phyloP scores from a whole-genome alignment of 139 green algal species.

The Tetradesmus lagerheimii region DNA sequence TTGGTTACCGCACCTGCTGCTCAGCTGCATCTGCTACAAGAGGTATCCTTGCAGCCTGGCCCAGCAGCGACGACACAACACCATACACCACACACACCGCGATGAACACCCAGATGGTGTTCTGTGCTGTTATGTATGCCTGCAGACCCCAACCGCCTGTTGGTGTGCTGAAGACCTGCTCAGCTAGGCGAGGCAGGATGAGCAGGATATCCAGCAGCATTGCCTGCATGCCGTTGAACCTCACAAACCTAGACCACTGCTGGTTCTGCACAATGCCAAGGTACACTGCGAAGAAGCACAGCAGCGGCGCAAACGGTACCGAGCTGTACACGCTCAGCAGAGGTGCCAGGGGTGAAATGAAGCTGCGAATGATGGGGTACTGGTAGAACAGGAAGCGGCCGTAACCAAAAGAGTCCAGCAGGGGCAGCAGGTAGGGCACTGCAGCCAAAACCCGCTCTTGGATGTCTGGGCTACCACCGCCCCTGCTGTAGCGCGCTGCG shows the following conservation, averaged over 20 bases:
- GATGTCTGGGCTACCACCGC: conserved; percentile 27
- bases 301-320: conserved; percentile 64
- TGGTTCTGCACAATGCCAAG: conserved; percentile 67
- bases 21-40: conserved; percentile 68
- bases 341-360: conserved; percentile 53
- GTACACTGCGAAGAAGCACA: conserved; percentile 73
- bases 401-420: conserved; percentile 65
- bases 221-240: conserved; percentile 68
- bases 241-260: conserved; percentile 60
- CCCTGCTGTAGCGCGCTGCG: background rate
- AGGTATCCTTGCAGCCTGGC: conserved; percentile 56
- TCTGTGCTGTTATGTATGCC: conserved; percentile 64
- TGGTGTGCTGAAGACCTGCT: conserved; percentile 59
- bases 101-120: conserved; percentile 69
- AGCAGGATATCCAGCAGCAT: conserved; percentile 74
- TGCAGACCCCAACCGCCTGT: conserved; percentile 58
- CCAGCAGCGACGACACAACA: conserved; percentile 50
- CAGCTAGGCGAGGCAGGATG: conserved; percentile 64
- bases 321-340: conserved; percentile 59
- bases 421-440: conserved; percentile 66
- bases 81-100: conserved; percentile 59
- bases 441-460: conserved; percentile 58
- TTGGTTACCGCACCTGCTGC: conserved; percentile 51
- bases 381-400: conserved; percentile 68
- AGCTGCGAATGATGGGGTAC: conserved; percentile 56